phyloP scores from a whole-genome alignment of 768 basidiomycete genomes.

The Termitomyces sp. region DNA sequence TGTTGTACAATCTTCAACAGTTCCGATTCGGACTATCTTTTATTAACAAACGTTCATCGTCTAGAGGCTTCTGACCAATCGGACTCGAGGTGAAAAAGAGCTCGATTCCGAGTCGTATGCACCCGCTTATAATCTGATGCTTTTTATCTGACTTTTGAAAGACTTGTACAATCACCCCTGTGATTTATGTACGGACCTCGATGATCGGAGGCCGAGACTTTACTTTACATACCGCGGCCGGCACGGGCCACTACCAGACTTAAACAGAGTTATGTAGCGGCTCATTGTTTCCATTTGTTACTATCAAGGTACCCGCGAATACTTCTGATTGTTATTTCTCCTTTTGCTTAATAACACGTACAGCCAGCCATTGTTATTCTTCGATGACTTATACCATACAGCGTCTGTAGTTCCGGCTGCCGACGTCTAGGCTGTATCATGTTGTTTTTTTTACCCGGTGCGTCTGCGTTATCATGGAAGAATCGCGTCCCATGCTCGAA shows the following conservation, averaged over 20 bases:
- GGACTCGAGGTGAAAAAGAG: neutral
- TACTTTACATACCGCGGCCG: too few species aligned
- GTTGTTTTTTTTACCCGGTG: neutral
- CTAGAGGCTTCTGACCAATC: neutral
- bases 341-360: neutral
- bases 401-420: neutral
- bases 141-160: neutral
- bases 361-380: neutral
- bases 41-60: neutral
- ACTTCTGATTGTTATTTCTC: neutral
- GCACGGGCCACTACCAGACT: neutral
- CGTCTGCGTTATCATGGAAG: neutral
- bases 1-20: neutral
- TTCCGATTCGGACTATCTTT: neutral
- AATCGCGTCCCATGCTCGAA: neutral
- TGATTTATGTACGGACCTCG: neutral
- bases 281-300: conserved; percentile 1
- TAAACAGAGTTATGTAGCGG: neutral
- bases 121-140: neutral
- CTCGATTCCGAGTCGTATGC: neutral
- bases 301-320: neutral
- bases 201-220: too few species aligned
- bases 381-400: neutral
- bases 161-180: neutral
- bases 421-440: neutral